Conservation (phyloP, 1,139 yeast species). For the Williopsis jadinii region DNA sequence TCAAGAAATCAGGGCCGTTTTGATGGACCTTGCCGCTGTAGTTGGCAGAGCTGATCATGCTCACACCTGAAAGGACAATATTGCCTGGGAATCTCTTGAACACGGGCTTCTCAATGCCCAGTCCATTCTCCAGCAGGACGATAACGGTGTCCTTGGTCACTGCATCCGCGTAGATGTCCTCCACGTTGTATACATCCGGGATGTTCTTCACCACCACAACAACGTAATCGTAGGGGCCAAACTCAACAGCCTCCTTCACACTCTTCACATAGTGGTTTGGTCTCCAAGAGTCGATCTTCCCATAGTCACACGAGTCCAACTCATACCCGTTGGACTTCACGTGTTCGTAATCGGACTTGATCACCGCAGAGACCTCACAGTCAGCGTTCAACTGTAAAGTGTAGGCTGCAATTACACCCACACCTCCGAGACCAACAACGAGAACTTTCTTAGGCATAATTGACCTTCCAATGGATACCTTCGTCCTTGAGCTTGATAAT, state of each 20-base stretch:
- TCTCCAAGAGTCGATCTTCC: constrained; percentile 43
- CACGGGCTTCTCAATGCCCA: constrained; percentile 62
- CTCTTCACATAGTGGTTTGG: constrained; percentile 36
- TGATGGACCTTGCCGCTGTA: constrained; percentile 45
- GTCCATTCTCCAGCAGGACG: constrained; percentile 66
- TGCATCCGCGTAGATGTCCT: constrained; percentile 52
- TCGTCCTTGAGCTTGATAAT: background rate
- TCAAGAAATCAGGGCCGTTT: constrained; percentile 43
- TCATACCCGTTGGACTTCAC: constrained; percentile 48
- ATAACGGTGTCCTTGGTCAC: constrained; percentile 45
- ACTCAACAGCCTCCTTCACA: constrained; percentile 37
- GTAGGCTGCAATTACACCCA: constrained; percentile 64
- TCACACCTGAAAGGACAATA: constrained; percentile 58
- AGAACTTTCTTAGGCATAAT: constrained; percentile 30
- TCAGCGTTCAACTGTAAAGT: constrained; percentile 40
- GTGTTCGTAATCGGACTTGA: constrained; percentile 55
- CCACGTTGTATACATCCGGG: constrained; percentile 59
- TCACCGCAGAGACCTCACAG: constrained; percentile 44
- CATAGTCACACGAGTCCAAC: constrained; percentile 57
- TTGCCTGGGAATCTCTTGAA: constrained; percentile 50
- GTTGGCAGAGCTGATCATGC: constrained; percentile 61
- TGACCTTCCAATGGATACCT: background rate
- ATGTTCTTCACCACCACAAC: constrained; percentile 66
- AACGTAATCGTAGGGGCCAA: constrained; percentile 58
- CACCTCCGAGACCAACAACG: constrained; percentile 68